A percentile compares a stretch with the other conserved stretches of the same genome.
phyloP scores from a whole-genome alignment of 2,329 filamentous ascomycete genomes.

The Pseudogymnoascus sp. region DNA sequence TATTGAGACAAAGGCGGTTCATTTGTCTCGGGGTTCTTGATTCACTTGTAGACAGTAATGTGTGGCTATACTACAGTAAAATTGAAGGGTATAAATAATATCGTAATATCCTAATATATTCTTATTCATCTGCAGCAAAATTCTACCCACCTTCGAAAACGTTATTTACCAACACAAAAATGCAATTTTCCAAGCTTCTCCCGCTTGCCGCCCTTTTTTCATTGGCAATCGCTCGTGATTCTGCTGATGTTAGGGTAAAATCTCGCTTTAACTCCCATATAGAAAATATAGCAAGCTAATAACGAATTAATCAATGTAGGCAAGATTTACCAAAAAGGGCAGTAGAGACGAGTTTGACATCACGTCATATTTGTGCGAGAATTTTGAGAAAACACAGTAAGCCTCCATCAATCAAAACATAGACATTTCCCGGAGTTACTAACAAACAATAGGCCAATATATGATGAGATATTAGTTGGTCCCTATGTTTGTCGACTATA shows the following conservation, averaged over 20 bases:
- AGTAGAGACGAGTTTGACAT: neutral
- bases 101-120: neutral
- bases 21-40: neutral
- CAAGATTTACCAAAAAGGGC: neutral
- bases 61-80: neutral
- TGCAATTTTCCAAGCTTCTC: neutral
- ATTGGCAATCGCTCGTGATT: neutral
- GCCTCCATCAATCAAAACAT: neutral
- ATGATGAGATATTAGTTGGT: neutral
- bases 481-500: neutral
- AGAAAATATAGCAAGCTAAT: neutral
- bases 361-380: neutral
- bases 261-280: neutral
- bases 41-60: neutral
- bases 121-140: neutral
- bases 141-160: neutral
- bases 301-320: neutral
- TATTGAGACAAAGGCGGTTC: neutral
- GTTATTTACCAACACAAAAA: neutral
- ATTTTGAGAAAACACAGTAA: neutral
- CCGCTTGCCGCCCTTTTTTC: neutral
- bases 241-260: neutral
- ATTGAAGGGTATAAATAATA: neutral
- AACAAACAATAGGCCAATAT: neutral
- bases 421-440: neutral